Conservation (phyloP, 352 stramenopile genomes). For the Phytophthora pini region DNA sequence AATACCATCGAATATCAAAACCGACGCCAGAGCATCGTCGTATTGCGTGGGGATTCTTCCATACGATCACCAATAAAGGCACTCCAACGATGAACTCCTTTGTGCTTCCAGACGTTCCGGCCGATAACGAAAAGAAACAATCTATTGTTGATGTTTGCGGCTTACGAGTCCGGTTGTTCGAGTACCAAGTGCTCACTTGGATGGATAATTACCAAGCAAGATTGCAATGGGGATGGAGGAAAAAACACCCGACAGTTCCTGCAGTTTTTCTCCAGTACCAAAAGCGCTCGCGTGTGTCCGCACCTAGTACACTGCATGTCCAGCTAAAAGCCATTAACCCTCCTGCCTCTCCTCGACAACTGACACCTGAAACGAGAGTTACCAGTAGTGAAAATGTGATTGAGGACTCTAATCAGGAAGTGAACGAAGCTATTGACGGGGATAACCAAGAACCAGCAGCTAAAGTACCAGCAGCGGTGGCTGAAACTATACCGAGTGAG, state of each 20-base stretch:
- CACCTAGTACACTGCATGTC: conserved; percentile 51
- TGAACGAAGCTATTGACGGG: not conserved
- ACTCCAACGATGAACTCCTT: conserved; percentile 43
- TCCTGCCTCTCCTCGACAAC: conserved; percentile 9
- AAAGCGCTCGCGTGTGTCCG: conserved; percentile 36
- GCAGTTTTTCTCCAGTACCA: conserved; percentile 73
- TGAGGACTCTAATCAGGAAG: conserved; percentile 1
- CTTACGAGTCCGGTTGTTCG: conserved; percentile 58
- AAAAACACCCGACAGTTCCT: conserved; percentile 41
- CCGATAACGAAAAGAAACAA: conserved; percentile 3
- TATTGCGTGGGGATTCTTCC: conserved; percentile 74
- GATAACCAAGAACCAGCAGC: conserved; percentile 26
- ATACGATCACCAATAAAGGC: conserved; percentile 53
- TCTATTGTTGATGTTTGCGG: conserved; percentile 23
- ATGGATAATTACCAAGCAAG: conserved; percentile 68
- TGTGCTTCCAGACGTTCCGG: conserved; percentile 34
- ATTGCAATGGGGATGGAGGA: conserved; percentile 51
- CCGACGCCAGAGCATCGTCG: conserved; percentile 23
- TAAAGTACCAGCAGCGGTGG: not conserved
- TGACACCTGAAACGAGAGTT: not conserved
- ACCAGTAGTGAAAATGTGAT: not conserved
- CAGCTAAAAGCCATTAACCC: conserved; percentile 33
- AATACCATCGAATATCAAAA: conserved; percentile 11
- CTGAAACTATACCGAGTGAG: conserved; percentile 8
- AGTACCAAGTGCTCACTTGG: conserved; percentile 69